Percentiles rank a stretch among this genome's conserved stretches.
Evolutionary conservation across 2,329 filamentous ascomycete species (phyloP).

Genomic region (Trichoderma sp.): DNA sequence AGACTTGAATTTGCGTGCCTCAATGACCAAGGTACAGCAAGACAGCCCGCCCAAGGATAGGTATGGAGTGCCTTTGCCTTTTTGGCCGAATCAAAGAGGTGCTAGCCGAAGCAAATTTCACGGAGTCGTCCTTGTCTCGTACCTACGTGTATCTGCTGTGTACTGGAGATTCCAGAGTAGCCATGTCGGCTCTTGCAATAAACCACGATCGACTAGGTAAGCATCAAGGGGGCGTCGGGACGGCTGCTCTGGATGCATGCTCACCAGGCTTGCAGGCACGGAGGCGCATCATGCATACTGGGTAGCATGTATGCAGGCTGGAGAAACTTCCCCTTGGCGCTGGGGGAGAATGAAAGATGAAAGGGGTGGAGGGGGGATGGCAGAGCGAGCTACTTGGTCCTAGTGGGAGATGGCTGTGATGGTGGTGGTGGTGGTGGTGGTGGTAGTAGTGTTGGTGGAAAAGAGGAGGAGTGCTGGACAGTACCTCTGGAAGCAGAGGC

Average conservation of each 20-base stretch:
- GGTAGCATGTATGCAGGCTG: slow-evolving; percentile 16
- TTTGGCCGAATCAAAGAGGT: neutral
- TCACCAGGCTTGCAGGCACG: slow-evolving; percentile 17
- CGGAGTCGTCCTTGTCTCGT: slow-evolving; percentile 4
- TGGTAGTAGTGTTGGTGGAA: slow-evolving; percentile 9
- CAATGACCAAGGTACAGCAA: neutral
- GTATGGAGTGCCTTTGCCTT: slow-evolving; percentile 6
- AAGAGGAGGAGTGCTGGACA: neutral
- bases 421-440: slow-evolving; percentile 8
- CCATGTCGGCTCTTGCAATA: slow-evolving; percentile 11
- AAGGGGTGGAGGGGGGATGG: neutral
- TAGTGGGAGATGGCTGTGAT: neutral
- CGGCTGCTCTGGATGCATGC: slow-evolving; percentile 3
- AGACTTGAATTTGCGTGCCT: neutral
- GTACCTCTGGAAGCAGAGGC: neutral
- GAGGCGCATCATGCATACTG: slow-evolving; percentile 22
- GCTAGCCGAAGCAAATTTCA: slow-evolving; percentile 14
- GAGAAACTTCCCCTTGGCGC: slow-evolving; percentile 25
- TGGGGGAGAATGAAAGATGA: neutral
- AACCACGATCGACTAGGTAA: slow-evolving; percentile 18
- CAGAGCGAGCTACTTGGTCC: slow-evolving; percentile 11
- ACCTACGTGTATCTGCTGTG: neutral
- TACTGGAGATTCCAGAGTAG: neutral
- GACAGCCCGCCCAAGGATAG: no score
- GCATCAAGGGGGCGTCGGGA: neutral